Conservation (phyloP, 345 rosid genomes). For the Eucalyptus paniculata region DNA sequence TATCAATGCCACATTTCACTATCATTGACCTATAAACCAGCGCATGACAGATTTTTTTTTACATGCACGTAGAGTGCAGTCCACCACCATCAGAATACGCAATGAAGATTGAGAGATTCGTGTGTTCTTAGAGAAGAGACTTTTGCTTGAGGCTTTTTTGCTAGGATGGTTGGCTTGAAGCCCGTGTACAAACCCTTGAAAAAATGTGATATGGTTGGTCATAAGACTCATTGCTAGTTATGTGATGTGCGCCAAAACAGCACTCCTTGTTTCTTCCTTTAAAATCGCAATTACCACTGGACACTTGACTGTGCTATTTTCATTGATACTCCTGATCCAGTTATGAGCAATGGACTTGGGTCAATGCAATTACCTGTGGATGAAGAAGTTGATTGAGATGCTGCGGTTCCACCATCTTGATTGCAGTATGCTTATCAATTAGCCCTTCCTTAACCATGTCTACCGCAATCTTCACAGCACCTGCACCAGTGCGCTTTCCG, state of each 20-base stretch:
- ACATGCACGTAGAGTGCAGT: not conserved
- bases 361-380: slow-evolving; percentile 46
- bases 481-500: slow-evolving; percentile 84
- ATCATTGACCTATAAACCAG: not conserved
- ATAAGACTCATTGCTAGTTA: not conserved
- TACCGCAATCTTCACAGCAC: slow-evolving; percentile 87
- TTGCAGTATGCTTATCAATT: slow-evolving; percentile 43
- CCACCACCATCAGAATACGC: not conserved
- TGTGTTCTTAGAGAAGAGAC: not conserved
- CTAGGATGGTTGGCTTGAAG: not conserved
- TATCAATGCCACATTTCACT: not conserved
- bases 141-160: not conserved
- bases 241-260: not conserved
- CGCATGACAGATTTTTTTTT: not conserved
- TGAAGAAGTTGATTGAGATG: slow-evolving; percentile 91
- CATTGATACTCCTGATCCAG: not conserved
- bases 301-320: not conserved
- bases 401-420: slow-evolving; percentile 84
- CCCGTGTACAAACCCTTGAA: not conserved
- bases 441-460: slow-evolving; percentile 90
- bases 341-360: not conserved
- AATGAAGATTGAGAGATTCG: not conserved
- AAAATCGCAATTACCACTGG: not conserved
- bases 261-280: not conserved
- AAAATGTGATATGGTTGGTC: not conserved